phyloP scores from a whole-genome alignment of 768 basidiomycete species.

The Naganishia onofrii region DNA sequence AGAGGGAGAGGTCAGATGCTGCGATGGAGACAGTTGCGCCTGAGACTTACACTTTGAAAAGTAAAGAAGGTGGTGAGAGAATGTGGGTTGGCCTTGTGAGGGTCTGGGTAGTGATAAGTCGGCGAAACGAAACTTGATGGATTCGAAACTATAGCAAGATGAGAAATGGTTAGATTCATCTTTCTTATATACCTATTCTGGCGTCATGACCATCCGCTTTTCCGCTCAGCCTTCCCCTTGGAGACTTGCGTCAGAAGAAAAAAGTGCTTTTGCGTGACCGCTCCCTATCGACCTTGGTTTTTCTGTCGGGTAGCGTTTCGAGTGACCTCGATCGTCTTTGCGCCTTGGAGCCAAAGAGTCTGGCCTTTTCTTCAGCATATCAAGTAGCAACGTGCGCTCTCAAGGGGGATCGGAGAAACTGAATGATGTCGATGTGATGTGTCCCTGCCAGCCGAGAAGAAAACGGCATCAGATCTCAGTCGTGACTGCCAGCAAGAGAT shows the following conservation, averaged over 20 bases:
- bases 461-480: conserved; percentile 4
- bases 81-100: conserved; percentile 14
- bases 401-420: neutral
- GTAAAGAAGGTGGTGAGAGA: conserved; percentile 19
- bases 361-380: neutral
- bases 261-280: too few relatives aligned
- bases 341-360: neutral
- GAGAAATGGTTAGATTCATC: neutral
- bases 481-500: neutral
- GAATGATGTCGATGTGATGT: neutral
- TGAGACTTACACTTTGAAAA: neutral
- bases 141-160: neutral
- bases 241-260: neutral
- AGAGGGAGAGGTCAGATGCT: neutral
- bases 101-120: conserved; percentile 12
- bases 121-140: conserved; percentile 23
- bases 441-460: neutral
- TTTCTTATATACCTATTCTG: neutral
- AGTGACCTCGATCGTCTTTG: neutral
- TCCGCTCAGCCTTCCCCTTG: too few relatives aligned
- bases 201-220: neutral
- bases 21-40: neutral
- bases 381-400: neutral
- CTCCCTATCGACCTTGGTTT: neutral
- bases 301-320: neutral